Evolutionary conservation across 306 rosid genomes (phyloP).

Genomic region (Ceratonia siliqua): DNA sequence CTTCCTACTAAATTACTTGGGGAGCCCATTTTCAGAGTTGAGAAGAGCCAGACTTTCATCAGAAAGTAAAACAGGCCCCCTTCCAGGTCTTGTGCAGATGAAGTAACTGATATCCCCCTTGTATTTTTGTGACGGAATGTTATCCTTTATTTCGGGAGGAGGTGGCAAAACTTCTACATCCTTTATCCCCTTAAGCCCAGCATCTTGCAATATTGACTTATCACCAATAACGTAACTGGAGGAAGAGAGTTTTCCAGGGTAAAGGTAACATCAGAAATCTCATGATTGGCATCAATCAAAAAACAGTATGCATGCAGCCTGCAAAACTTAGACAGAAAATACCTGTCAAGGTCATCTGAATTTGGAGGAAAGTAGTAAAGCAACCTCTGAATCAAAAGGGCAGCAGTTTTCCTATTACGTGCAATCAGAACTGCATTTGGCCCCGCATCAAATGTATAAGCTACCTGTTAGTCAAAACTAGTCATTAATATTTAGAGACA

Average conservation of each 20-base stretch:
- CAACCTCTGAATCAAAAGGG: conserved; percentile 80
- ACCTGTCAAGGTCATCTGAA: conserved; percentile 80
- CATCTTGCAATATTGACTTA: conserved; percentile 80
- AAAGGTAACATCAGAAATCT: conserved; percentile 25
- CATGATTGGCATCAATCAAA: conserved; percentile 27
- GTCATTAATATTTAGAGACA: conserved; percentile 13
- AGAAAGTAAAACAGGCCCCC: conserved; percentile 83
- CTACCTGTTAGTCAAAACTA: conserved; percentile 62
- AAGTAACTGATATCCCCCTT: conserved; percentile 89
- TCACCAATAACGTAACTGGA: conserved; percentile 86
- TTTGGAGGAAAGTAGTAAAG: conserved; percentile 91
- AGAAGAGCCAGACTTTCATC: conserved; percentile 77
- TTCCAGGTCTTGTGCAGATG: conserved; percentile 94
- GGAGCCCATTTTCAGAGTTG: conserved; percentile 78
- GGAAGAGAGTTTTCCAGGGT: conserved; percentile 4
- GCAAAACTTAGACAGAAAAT: conserved; percentile 28
- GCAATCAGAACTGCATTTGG: conserved; percentile 94
- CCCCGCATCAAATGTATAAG: conserved; percentile 99
- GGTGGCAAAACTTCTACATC: conserved; percentile 74
- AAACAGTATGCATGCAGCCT: conserved; percentile 26
- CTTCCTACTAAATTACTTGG: conserved; percentile 48
- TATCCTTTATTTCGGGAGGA: conserved; percentile 77
- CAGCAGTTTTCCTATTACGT: conserved; percentile 76
- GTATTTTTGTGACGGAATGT: conserved; percentile 66
- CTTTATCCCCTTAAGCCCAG: conserved; percentile 57